Evolutionary conservation across 805 yeast genomes (phyloP).

Genomic region (Vanderwaltozyma polyspora): DNA sequence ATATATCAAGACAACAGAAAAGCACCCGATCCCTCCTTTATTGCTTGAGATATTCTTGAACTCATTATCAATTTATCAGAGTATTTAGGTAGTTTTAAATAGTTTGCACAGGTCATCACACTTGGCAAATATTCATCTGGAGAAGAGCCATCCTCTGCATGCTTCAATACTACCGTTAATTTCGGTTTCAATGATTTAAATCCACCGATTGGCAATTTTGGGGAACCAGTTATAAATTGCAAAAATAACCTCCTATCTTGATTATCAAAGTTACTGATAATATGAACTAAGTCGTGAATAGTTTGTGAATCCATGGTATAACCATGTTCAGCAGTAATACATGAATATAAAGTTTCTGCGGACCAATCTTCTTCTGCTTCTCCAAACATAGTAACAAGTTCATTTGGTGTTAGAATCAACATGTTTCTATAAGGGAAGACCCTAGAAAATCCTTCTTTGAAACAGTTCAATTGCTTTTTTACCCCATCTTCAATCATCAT

Average conservation of each 20-base stretch:
- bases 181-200: conserved; percentile 73
- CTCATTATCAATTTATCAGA: conserved; percentile 50
- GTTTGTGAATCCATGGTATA: conserved; percentile 58
- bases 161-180: conserved; percentile 78
- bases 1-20: conserved; percentile 61
- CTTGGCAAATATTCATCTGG: conserved; percentile 84
- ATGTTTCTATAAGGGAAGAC: conserved; percentile 73
- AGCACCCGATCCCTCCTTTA: conserved; percentile 80
- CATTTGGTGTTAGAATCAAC: conserved; percentile 61
- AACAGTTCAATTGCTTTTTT: conserved; percentile 49
- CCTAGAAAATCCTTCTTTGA: conserved; percentile 68
- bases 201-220: conserved; percentile 89
- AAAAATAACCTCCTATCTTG: conserved; percentile 60
- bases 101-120: conserved; percentile 97
- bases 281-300: conserved; percentile 47
- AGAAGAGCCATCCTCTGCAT: conserved; percentile 54
- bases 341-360: conserved; percentile 41
- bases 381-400: conserved; percentile 63
- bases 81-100: conserved; percentile 80
- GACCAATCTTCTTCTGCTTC: conserved; percentile 84
- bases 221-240: conserved; percentile 88
- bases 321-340: conserved; percentile 83
- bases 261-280: conserved; percentile 43
- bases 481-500: conserved; percentile 55
- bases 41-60: conserved; percentile 52